Base-by-base conservation (phyloP, 2,329 filamentous ascomycete species). In the Cladosporium sp. region DNA sequence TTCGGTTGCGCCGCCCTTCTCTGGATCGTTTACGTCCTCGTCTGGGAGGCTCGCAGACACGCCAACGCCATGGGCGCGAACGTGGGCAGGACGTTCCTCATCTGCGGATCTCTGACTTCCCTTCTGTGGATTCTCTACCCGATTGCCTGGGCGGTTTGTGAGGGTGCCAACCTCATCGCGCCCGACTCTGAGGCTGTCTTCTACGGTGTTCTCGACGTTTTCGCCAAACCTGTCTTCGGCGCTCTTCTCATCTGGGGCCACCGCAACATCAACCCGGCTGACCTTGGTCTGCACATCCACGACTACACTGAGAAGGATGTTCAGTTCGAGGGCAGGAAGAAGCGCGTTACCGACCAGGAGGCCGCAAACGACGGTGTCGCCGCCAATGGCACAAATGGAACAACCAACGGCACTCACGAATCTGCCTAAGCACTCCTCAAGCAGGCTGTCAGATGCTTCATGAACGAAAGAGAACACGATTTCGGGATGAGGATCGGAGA, bases 131-230 rank as follows among this genome's bases (percentile, higher is more conserved):
- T 81, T 58, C 61, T 84, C 22, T 86, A 86, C 66, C 83, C 83
- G 0, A 76, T 84, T 55, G 76, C 78, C 18, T 86, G 83, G 64
- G 83, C 81, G 52, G 61, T 85, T 2, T 74, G 69, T 41, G 83
- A 86, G 66, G 83, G 82, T 32, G 83, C 81, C 9, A 86, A 86
- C 59, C 68, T 84, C 56, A 84, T 86, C 46, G 68, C 82, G 2
- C 79, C 82, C 0, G 84, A 87, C 62, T 80, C 79, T 0, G 84
- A 87, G 63, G 81, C 82, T 9, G 70, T 85, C 54, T 86, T 87
- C 64, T 88, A 87, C 62, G 82, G 83, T 40, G 70, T 86, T 3
- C 73, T 88, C 0, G 84, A 87, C 55, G 67, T 86, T 4, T 55
- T 85, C 3, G 77, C 83, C 6, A 87, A 86, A 70, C 81, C 82